Base-by-base conservation (phyloP, 2,329 filamentous ascomycete genomes). In the Diaporthe aspalathi region DNA sequence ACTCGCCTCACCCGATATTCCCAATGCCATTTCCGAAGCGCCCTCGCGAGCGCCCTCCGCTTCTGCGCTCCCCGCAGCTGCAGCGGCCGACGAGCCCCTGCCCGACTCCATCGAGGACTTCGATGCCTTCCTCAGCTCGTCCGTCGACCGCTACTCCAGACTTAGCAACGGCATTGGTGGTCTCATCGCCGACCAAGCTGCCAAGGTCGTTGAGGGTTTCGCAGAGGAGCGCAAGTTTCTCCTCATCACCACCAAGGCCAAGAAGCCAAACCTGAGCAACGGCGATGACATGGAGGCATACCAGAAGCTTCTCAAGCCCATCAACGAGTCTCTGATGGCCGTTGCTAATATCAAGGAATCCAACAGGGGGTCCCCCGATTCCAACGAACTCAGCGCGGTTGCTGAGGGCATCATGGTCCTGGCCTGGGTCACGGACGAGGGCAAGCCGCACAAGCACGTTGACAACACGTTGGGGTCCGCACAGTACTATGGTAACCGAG, bases 401-500 rank as follows among this genome's bases (percentile, higher is more conserved):
- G 91, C 94, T 0, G 95, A 98, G 79, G 95, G 95, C 75, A 95
- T 97, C 75, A 92, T 94, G 78, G 91, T 94, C 49, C 85, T 99
- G 71, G 94, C 93, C 43, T 99, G 96, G 96, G 93, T 98, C 71
- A 93, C 92, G 0, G 89, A 96, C 62, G 93, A 97, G 67, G 88
- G 85, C 74, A 94, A 94, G 79, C 96, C 96, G 2, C 91, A 89
- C 74, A 95, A 96, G 78, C 93, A 95, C 77, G 92, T 98, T 57
- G 91, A 91, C 57, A 95, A 97, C 76, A 92, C 92, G 72, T 86
- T 97, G 24, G 91, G 92, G 38, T 92, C 94, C 65, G 94, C 95
- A 50, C 92, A 98, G 80, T 97, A 97, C 84, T 98, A 94, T 77
- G 96, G 96, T 43, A 98, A 99, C 84, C 91, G 95, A 76, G 93